Evolutionary conservation across 768 basidiomycete genomes (phyloP).

Genomic region (Boletus rubescentipes): DNA sequence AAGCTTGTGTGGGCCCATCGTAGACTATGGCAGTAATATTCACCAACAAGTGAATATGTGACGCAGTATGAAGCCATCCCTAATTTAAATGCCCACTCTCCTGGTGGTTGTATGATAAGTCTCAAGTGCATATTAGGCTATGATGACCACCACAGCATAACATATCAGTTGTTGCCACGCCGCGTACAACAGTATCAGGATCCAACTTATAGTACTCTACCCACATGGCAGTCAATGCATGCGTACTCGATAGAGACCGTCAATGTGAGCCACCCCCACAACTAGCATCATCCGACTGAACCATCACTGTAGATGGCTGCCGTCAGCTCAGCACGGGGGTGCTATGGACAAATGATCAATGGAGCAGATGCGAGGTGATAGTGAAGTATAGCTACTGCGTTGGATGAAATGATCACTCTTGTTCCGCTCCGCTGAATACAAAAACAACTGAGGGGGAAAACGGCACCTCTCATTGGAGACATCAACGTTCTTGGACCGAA

Average conservation of each 20-base stretch:
- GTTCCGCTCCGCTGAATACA: not conserved
- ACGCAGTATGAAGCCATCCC: not conserved
- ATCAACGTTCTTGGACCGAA: no score
- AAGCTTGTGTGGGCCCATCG: no score
- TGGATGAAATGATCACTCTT: no score
- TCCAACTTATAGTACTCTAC: no score
- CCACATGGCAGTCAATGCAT: not conserved
- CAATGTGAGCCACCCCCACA: slow-evolving; percentile 1
- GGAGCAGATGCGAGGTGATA: no score
- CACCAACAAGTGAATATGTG: not conserved
- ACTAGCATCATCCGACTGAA: not conserved
- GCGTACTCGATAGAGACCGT: not conserved
- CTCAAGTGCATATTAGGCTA: not conserved
- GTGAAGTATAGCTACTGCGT: not conserved
- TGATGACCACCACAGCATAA: not conserved
- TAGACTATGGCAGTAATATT: not conserved
- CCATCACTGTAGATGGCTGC: no score
- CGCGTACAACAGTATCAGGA: not conserved
- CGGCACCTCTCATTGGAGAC: no score
- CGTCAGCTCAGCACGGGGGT: no score
- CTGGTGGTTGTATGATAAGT: not conserved
- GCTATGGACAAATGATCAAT: no score
- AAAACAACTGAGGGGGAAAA: no score
- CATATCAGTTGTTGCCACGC: no score
- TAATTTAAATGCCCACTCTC: not conserved